Evolutionary conservation across 768 basidiomycete genomes (phyloP), one percentile per base, ranked within the genome.

Genomic region (Tylopilus rubrobrunneus): DNA sequence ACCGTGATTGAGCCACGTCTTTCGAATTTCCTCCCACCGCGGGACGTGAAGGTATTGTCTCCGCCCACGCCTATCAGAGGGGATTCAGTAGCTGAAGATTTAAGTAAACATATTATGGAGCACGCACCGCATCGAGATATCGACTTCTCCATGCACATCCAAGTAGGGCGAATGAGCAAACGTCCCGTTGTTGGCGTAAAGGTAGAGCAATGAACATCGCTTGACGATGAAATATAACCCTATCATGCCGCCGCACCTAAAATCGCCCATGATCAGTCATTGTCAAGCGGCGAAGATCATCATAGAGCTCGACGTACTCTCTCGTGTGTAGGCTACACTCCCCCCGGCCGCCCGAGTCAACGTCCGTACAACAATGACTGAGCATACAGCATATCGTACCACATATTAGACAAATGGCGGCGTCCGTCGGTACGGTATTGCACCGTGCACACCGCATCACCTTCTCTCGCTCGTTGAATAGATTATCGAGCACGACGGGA

Each of bases 281-380:
- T 45, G 11, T 14, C 11, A 31, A 50, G 5, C 12, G 12, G 8
- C 11, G 15, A 27, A 5, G 19, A 8, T 19, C 3, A 39, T 19
- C 7, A 39, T 4, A 19, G 1, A 7, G 17, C 2, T n/a, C 14
- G 12, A 52, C 51, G 66, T 65, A 97, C 96, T 91, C 88, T 79
- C 93, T 79, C 48, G 87, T 90, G 67, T 98, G 97, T 78, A 89
- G 82, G 67, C 98, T 99, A 68, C 95, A 98, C 65, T 99, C 96
- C 28, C 96, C 97, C 25, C 86, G 75, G 39, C 75, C 73, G 23
- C 59, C 74, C 15, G 78, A 75, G 17, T 75, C 78, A 48, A 70
- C 62, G 57, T 93, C 92, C 59, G 78, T 75, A 67, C 97, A 99
- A 64, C 97, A 99, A 57, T 94, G 86, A 60, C 91, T 92, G 67